These are phyloP conservation scores for Pichia cabralensis DNA, from an alignment of 805 yeast species.

Conservation along the genomic window DNA sequence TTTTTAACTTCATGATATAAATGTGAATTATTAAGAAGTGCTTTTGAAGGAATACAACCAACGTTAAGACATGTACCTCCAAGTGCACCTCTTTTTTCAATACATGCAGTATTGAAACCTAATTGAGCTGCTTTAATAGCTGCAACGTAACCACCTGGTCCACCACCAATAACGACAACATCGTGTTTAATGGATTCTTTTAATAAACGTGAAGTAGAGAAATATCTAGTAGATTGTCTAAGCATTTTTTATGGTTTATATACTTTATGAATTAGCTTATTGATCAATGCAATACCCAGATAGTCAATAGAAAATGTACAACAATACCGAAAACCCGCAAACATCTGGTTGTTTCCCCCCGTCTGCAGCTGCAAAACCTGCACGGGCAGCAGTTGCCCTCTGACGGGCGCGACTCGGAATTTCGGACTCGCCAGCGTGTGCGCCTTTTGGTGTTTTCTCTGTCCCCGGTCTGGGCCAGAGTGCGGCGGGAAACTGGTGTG, in stretches of 20 bases:
- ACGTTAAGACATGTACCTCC: conserved; percentile 99
- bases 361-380: too few relatives aligned
- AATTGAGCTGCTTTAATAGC: conserved; percentile 98
- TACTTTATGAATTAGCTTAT: too few relatives aligned
- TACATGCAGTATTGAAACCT: conserved; percentile 89
- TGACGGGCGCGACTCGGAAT: conserved; percentile 1
- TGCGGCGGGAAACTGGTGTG: too few relatives aligned
- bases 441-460: too few relatives aligned
- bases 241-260: conserved; percentile 20
- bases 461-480: too few relatives aligned
- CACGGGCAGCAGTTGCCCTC: too few relatives aligned
- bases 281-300: too few relatives aligned
- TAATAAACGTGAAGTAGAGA: conserved; percentile 21
- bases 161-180: conserved; percentile 94
- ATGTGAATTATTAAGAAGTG: conserved; percentile 89
- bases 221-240: too few relatives aligned
- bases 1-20: conserved; percentile 79
- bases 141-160: conserved; percentile 99
- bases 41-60: conserved; percentile 98
- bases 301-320: too few relatives aligned
- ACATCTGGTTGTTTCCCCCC: too few relatives aligned
- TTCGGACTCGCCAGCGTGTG: too few relatives aligned
- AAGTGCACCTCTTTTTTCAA: conserved; percentile 90
- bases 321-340: too few relatives aligned
- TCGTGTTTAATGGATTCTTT: conserved; percentile 52